These are phyloP conservation scores for Truncatella angustata DNA, from an alignment of 2,329 filamentous ascomycete genomes.

Conservation along the genomic window DNA sequence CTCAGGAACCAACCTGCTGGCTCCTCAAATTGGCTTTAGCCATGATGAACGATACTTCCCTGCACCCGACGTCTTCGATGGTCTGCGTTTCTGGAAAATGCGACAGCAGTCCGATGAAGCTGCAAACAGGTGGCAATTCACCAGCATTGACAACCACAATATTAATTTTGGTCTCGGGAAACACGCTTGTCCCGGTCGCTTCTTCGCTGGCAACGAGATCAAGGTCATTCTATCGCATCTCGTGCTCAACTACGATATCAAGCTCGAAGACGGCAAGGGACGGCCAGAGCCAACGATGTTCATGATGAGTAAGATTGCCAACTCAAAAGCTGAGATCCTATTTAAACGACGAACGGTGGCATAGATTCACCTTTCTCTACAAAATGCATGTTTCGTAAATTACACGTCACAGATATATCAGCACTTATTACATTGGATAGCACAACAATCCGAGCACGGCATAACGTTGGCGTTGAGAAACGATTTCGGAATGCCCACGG, in stretches of 20 bases:
- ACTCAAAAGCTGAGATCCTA: conserved; percentile 27
- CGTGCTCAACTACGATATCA: conserved; percentile 39
- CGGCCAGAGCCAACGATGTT: conserved; percentile 27
- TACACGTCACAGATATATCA: too few species aligned
- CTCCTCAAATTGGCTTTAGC: conserved; percentile 34
- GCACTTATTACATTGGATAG: too few species aligned
- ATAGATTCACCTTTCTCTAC: not conserved
- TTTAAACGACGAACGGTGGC: conserved; percentile 20
- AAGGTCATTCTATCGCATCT: conserved; percentile 41
- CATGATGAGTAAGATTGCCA: conserved; percentile 33
- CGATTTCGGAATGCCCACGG: too few species aligned
- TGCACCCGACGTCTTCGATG: conserved; percentile 35
- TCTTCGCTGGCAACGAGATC: conserved; percentile 45
- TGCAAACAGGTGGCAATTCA: conserved; percentile 24
- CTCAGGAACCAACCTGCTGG: conserved; percentile 40
- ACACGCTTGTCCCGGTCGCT: conserved; percentile 42
- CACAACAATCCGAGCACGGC: too few species aligned
- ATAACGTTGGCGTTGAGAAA: too few species aligned
- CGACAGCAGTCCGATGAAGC: conserved; percentile 23
- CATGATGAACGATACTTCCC: conserved; percentile 35
- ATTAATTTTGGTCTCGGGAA: conserved; percentile 37
- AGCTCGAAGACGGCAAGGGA: conserved; percentile 25
- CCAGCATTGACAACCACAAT: conserved; percentile 34
- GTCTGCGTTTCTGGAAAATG: conserved; percentile 36
- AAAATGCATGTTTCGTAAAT: too few species aligned